These are phyloP conservation scores for Rosa hybrid DNA, from an alignment of 331 rosid species.

Conservation along the genomic window DNA sequence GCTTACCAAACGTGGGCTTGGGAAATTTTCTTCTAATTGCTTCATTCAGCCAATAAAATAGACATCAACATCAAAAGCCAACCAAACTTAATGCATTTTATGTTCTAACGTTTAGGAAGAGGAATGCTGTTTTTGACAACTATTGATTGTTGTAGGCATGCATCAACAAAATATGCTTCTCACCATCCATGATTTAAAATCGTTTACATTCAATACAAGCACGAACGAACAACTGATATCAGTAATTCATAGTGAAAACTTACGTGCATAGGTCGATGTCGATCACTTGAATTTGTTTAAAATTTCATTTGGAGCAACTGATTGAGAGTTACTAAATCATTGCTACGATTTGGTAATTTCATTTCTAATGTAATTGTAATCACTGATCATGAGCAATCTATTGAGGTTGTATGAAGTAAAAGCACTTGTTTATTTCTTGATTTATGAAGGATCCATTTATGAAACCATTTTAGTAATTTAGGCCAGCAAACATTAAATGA, in stretches of 20 bases:
- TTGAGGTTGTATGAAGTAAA: not conserved
- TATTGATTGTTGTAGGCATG: not conserved
- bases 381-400: not conserved
- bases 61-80: constrained; percentile 3
- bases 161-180: not conserved
- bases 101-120: not conserved
- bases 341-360: not conserved
- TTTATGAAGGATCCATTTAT: too few species aligned
- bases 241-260: not conserved
- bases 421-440: not conserved
- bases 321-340: not conserved
- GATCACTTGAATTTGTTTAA: not conserved
- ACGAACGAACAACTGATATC: not conserved
- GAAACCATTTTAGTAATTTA: not conserved
- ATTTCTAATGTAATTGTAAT: not conserved
- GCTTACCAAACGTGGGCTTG: not conserved
- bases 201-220: not conserved
- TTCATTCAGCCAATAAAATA: not conserved
- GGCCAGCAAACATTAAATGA: not conserved
- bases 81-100: not conserved
- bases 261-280: not conserved
- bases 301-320: not conserved
- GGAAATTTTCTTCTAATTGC: not conserved
- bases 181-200: not conserved
- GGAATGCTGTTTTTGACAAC: not conserved